phyloP scores from a whole-genome alignment of 371 early-diverging fungal genomes.

The Apophysomyces elegans region DNA sequence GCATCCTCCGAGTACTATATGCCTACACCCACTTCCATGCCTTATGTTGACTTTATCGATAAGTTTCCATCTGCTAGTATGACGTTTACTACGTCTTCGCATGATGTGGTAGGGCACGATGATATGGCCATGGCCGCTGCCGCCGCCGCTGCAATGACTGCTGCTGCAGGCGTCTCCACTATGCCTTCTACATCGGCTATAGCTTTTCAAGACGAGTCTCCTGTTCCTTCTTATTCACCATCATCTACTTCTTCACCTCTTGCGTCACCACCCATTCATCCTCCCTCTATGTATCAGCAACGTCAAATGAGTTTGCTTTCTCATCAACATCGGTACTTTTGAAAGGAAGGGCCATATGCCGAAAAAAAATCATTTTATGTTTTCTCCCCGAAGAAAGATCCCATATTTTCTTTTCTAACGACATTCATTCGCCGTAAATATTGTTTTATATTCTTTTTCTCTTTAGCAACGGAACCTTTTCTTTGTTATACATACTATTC shows the following conservation, averaged over 20 bases:
- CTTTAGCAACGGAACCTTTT: neutral
- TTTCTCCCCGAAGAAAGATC: neutral
- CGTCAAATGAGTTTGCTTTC: constrained; percentile 7
- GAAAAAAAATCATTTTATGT: neutral
- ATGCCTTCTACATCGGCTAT: constrained; percentile 3
- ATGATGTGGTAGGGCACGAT: constrained; percentile 5
- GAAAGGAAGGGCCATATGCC: constrained; percentile 3
- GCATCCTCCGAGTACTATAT: constrained; percentile 4
- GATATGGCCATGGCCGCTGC: constrained; percentile 9
- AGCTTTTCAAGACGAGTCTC: constrained; percentile 1
- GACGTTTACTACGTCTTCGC: constrained; percentile 9
- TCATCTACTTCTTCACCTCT: constrained; percentile 6
- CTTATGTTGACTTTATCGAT: constrained; percentile 6
- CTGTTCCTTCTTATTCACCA: constrained; percentile 7
- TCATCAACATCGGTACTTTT: constrained; percentile 8
- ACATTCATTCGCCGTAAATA: constrained; percentile 10
- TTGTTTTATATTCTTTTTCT: constrained; percentile 4
- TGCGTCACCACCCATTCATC: constrained; percentile 5
- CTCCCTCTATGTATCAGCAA: constrained; percentile 6
- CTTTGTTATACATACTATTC: constrained; percentile 9
- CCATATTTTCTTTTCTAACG: neutral
- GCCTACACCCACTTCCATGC: constrained; percentile 8
- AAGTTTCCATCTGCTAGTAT: constrained; percentile 14
- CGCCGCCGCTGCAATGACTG: constrained; percentile 9
- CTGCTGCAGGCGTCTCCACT: constrained; percentile 2